Evolutionary conservation across 805 yeast genomes (phyloP), one percentile per base, ranked within the genome.

Genomic region (Pichia heedii): DNA sequence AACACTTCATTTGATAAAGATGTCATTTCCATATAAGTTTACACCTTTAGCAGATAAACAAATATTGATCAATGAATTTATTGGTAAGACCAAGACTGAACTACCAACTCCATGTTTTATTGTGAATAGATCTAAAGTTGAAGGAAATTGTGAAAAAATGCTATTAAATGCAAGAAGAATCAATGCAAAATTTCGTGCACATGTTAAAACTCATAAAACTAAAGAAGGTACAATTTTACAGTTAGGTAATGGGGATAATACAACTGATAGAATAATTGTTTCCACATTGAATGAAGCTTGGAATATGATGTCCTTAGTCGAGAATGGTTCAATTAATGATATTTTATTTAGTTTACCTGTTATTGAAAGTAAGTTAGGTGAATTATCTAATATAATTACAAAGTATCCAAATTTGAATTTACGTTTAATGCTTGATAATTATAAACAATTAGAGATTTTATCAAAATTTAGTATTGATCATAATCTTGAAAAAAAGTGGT

Each of bases 201-300:
- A 22, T 79, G 77, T 84, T 20, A 84, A 84, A 59, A 84, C 93
- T 0, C 88, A 81, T 57, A 84, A 84, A 57, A 72, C 84, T 1
- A 50, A 67, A 10, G 82, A 79, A 50, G 88, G 84, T 7, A 65
- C 78, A 3, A 52, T 58, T 20, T 57, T 73, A 35, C 84, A 80
- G 60, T 56, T 80, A 55, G 81, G 76, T 1, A 2, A 69, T 70
- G 45, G 68, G 81, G 42, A 60, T 21, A 45, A 39, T n/a, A 61
- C 56, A 27, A 68, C 77, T 18, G 65, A 67, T 39, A 67, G 71
- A 37, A 69, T 82, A 22, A 77, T 84, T 4, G 84, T 82, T 2
- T 80, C 88, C 2, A 84, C 93, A 1, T 53, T 82, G 35, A 66
- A 65, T 42, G 94, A 84, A 61, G 84, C 83, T 1, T 73, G 81